Conservation (phyloP, 306 rosid species). For the Neltuma alba region DNA sequence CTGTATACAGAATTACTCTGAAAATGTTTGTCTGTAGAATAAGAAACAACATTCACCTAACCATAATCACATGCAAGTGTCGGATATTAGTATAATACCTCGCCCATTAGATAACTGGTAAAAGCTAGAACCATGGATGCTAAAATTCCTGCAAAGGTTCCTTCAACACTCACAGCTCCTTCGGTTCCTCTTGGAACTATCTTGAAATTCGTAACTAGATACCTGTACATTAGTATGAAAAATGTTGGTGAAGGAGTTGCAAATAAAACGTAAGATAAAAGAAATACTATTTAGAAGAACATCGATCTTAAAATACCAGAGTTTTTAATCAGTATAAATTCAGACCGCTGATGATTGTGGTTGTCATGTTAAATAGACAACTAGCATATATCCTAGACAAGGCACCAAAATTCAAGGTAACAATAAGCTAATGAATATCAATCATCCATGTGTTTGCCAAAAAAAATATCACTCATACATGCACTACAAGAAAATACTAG, state of each 20-base stretch:
- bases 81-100: constrained; percentile 56
- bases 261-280: background rate
- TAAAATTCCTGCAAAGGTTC: constrained; percentile 91
- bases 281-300: constrained; percentile 1
- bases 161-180: constrained; percentile 95
- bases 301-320: background rate
- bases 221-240: constrained; percentile 52
- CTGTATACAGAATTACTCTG: background rate
- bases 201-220: constrained; percentile 86
- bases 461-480: too few relatives aligned
- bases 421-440: constrained; percentile 17
- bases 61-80: background rate
- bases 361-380: constrained; percentile 21
- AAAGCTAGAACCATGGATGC: constrained; percentile 76
- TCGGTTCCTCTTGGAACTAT: constrained; percentile 97
- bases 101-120: constrained; percentile 64
- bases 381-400: constrained; percentile 9
- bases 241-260: constrained; percentile 16
- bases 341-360: background rate
- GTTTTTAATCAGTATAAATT: constrained; percentile 21
- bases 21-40: background rate
- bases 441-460: background rate
- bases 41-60: background rate
- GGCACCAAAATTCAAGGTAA: constrained; percentile 9
- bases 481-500: too few relatives aligned